Conservation (phyloP, 1,284 basidiomycete genomes). For the Moesziomyces antarcticus region DNA sequence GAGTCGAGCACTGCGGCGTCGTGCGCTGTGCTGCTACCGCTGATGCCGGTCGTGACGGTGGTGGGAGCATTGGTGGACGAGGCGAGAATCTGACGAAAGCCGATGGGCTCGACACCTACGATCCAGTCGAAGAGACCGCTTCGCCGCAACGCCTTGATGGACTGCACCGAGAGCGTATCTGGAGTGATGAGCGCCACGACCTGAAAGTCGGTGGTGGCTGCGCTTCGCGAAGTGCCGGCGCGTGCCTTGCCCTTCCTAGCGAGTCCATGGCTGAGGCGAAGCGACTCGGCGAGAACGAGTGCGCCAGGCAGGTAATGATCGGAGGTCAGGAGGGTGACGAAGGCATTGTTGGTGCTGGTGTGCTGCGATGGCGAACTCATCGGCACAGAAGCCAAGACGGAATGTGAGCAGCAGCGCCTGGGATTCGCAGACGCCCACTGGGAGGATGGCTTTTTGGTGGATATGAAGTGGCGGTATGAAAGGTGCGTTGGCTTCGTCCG, state of each 20-base stretch:
- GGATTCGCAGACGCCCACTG: conserved; percentile 3
- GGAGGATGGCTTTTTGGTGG: background rate
- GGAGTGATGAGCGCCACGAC: conserved; percentile 94
- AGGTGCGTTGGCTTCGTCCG: too few relatives aligned
- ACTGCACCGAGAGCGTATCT: conserved; percentile 85
- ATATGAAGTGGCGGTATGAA: background rate
- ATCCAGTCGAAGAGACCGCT: conserved; percentile 84
- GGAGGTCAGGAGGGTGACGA: conserved; percentile 82
- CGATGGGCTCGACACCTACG: conserved; percentile 78
- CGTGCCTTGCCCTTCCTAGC: conserved; percentile 16
- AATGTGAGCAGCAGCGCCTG: background rate
- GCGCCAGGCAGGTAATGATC: conserved; percentile 92
- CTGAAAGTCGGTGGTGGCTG: conserved; percentile 65
- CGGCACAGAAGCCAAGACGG: conserved; percentile 3
- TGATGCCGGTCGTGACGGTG: too few relatives aligned
- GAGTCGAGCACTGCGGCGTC: conserved; percentile 18
- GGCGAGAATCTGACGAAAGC: conserved; percentile 47
- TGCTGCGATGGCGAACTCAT: conserved; percentile 28
- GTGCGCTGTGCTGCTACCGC: background rate
- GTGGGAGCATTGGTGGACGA: conserved; percentile 8
- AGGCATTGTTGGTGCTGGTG: conserved; percentile 67
- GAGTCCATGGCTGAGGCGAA: conserved; percentile 49
- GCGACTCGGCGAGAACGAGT: conserved; percentile 84
- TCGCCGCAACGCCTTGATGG: conserved; percentile 77
- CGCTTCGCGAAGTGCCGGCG: background rate